Base-by-base conservation (phyloP, 1,284 basidiomycete genomes). In the Apiotrichum domesticum region DNA sequence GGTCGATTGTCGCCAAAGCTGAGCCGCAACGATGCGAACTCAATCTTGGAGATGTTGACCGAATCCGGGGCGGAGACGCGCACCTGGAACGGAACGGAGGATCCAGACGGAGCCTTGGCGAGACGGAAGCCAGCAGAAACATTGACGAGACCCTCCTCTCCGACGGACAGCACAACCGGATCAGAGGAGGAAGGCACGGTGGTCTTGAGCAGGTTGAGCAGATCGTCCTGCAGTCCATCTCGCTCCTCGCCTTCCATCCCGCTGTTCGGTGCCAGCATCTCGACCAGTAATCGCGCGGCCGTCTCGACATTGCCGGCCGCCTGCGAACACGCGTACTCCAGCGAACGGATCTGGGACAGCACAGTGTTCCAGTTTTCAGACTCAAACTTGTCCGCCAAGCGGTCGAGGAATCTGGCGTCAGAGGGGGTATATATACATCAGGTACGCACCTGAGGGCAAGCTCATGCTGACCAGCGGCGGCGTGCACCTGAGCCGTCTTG, bases 361-460 rank as follows among this genome's bases (percentile, higher is more conserved):
- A 95, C 80, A 0, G 80, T 72, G 8, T 79, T 77, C 90, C 90
- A 95, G 51, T 82, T 80, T 69, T 94, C 90, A 54, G 83, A 78
- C n/a, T 86, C 82, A 70, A 94, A 95, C 0, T 85, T 87, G 67
- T 83, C 86, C 1, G 87, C 85, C 58, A 95, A 94, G 35, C 88
- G 83, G 66, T 92, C 89, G 69, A 92, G 90, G 76, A 94, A 95
- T 63, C 70, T 96, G 92, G 87, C 87, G 60, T 87, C 82, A 0
- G 91, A 91, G 47, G 95, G 93, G n/a, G 8, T 3, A 8, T 4
- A 39, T 14, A 34, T 39, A 13, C 41, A 5, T 1, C 21, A 10
- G 15, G 14, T 41, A 43, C 50, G 9, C 41, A 95, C 48, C 85
- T 81, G 67, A 91, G 82, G 7, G 90, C 90, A 81, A 90, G 84